Base-by-base conservation (phyloP, 805 yeast genomes). In the Lachancea quebecensis region DNA sequence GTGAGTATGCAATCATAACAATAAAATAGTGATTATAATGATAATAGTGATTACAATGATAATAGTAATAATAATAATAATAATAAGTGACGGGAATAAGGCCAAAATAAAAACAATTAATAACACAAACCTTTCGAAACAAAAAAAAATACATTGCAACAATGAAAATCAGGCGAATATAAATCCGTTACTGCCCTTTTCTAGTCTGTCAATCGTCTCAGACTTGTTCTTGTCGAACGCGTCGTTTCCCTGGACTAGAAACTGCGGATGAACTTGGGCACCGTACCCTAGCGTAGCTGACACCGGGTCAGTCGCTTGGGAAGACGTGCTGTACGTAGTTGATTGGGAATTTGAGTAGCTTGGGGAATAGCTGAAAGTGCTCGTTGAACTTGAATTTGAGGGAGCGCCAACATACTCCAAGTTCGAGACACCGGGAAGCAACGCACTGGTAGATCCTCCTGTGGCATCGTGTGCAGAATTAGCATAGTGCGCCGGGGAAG, bases 161-260 rank as follows among this genome's bases (percentile, higher is more conserved):
- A 21, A 34, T 21, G 25, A 21, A 10, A 3, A 12, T 47, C 42
- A 56, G 41, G 57, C 52, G 41, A 51, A 52, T 35, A 50, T 42
- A 35, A 41, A 48, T 4, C 59, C 60, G 33, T 56, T 58, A 41
- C 62, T 58, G 7, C 56, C 60, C 39, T 48, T 50, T 42, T 58
- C 62, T 42, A 58, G 42, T 38, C 60, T 49, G 31, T 52, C 51
- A 31, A 56, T 36, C 33, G 50, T 44, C 25, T 51, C 52, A 14
- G 45, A 40, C 27, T 38, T 44, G 10, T 41, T 38, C 15, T 47
- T 42, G 40, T 44, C 47, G 17, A 44, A 50, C 18, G 39, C 39
- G 33, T 48, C 50, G 21, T 41, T 42, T 25, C 45, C 48, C 36
- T 40, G 46, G 5, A 46, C 27, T 10, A 41, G 25, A 35, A 49